Evolutionary conservation across 2,329 filamentous ascomycete species (phyloP).

Genomic region (Hypoxylon sp.): DNA sequence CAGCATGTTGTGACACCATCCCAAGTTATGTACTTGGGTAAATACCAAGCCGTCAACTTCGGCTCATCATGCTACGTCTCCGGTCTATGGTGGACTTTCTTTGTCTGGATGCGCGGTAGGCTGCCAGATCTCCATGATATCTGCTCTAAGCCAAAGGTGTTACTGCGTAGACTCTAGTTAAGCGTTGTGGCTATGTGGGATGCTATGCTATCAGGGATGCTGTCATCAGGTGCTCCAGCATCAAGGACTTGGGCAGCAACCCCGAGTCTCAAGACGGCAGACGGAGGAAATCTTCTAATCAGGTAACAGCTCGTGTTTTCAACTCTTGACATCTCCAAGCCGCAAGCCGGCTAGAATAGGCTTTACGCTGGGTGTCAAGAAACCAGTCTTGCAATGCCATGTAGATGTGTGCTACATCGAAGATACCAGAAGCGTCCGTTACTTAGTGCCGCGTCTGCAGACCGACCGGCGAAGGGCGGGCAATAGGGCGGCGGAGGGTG

Average conservation of each 20-base stretch:
- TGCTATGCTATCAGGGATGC: no score
- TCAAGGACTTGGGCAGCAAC: slow-evolving; percentile 30
- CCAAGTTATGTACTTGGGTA: background rate
- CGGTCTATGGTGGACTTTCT: background rate
- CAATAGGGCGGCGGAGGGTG: slow-evolving; percentile 14
- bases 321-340: background rate
- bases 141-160: slow-evolving; percentile 10
- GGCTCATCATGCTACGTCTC: slow-evolving; percentile 1
- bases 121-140: slow-evolving; percentile 3
- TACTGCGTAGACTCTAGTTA: no score
- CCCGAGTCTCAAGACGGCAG: slow-evolving; percentile 20
- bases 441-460: slow-evolving; percentile 16
- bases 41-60: background rate
- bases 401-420: background rate
- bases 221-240: slow-evolving; percentile 22
- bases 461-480: slow-evolving; percentile 36
- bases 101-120: slow-evolving; percentile 1
- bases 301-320: slow-evolving; percentile 1
- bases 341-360: slow-evolving; percentile 24
- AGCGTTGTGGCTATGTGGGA: slow-evolving; percentile 5
- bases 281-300: slow-evolving; percentile 12
- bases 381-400: slow-evolving; percentile 6
- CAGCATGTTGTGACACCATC: background rate
- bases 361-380: slow-evolving; percentile 15
- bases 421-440: slow-evolving; percentile 13